Conservation (phyloP, 805 yeast species). For the Blastobotrys robertii region DNA sequence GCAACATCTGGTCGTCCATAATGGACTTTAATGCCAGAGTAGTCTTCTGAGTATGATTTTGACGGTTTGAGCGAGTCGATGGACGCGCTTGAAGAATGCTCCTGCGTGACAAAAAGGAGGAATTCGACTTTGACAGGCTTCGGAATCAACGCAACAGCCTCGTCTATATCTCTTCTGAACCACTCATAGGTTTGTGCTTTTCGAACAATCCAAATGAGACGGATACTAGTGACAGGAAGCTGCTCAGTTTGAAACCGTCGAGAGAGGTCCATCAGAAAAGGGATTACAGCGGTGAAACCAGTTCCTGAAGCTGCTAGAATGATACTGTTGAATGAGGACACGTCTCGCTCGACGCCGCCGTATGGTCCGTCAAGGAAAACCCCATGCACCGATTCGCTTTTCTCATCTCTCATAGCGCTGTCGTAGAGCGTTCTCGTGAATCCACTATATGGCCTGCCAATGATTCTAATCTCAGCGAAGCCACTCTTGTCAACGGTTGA, state of each 20-base stretch:
- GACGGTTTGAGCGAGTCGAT: too few species aligned
- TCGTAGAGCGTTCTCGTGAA: conserved; percentile 9
- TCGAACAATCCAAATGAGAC: conserved; percentile 12
- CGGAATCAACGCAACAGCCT: conserved; percentile 3
- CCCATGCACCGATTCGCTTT: conserved; percentile 13
- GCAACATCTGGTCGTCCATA: background rate
- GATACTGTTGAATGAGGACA: conserved; percentile 33
- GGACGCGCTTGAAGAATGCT: too few species aligned
- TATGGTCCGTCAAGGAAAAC: conserved; percentile 38
- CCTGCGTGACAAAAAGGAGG: conserved; percentile 1
- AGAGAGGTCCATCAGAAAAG: conserved; percentile 7
- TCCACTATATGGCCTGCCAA: conserved; percentile 25
- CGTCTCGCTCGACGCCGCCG: conserved; percentile 35
- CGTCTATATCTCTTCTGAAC: conserved; percentile 7
- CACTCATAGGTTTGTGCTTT: conserved; percentile 4
- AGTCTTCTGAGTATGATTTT: too few species aligned
- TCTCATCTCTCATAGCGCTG: conserved; percentile 4
- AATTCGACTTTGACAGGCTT: background rate
- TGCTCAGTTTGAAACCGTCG: background rate
- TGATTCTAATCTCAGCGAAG: conserved; percentile 27
- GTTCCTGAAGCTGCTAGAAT: conserved; percentile 36
- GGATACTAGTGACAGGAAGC: background rate
- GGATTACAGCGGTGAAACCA: conserved; percentile 31
- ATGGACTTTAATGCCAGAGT: too few species aligned
- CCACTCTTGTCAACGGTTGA: conserved; percentile 5